phyloP scores from a whole-genome alignment of 1,139 yeast species.

The Protomyces inundatus region DNA sequence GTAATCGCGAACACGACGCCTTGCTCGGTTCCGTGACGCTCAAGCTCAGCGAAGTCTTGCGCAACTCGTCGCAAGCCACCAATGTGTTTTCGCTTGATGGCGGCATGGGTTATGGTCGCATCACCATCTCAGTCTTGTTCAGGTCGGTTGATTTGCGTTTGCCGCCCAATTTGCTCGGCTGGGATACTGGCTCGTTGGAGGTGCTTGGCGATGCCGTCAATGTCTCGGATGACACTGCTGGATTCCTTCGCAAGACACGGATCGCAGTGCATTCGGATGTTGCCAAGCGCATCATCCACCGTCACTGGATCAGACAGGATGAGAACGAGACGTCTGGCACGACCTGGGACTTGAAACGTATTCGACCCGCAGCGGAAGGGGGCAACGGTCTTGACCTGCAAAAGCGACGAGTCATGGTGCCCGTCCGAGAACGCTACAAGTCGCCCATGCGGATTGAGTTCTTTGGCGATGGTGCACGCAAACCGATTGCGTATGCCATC shows the following conservation, averaged over 20 bases:
- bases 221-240: slow-evolving; percentile 6
- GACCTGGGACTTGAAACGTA: slow-evolving; percentile 13
- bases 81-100: slow-evolving; percentile 24
- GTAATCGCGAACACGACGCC: slow-evolving; percentile 27
- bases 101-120: slow-evolving; percentile 28
- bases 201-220: slow-evolving; percentile 8
- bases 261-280: slow-evolving; percentile 10
- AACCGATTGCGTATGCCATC: slow-evolving; percentile 23
- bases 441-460: slow-evolving; percentile 23
- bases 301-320: background rate
- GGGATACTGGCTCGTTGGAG: slow-evolving; percentile 26
- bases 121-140: slow-evolving; percentile 26
- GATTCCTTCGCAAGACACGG: slow-evolving; percentile 5
- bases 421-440: slow-evolving; percentile 24
- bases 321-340: background rate
- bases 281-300: slow-evolving; percentile 2
- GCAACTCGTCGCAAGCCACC: slow-evolving; percentile 23
- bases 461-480: slow-evolving; percentile 5
- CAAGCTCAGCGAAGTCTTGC: slow-evolving; percentile 21
- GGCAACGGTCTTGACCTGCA: background rate
- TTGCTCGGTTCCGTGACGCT: slow-evolving; percentile 25
- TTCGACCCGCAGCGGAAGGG: background rate
- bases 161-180: slow-evolving; percentile 23
- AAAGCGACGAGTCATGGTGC: slow-evolving; percentile 7
- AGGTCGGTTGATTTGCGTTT: slow-evolving; percentile 19